Conservation (phyloP, 768 basidiomycete genomes). For the Solioccasus polychromus region DNA sequence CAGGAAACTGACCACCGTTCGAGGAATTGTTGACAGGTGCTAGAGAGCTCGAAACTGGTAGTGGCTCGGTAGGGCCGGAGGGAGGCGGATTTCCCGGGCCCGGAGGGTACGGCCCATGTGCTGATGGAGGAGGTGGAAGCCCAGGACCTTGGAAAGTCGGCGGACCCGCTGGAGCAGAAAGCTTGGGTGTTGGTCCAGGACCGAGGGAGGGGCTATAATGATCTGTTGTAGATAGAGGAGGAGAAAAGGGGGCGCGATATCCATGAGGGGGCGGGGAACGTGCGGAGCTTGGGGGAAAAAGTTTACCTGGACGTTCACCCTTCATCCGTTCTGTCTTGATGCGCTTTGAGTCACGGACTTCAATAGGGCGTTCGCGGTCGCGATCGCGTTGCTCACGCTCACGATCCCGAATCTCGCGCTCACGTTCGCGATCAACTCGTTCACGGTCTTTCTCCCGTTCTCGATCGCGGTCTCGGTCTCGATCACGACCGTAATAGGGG, state of each 20-base stretch:
- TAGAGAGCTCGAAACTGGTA: slow-evolving; percentile 22
- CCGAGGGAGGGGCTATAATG: slow-evolving; percentile 36
- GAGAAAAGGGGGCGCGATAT: slow-evolving; percentile 24
- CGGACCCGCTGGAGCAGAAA: slow-evolving; percentile 27
- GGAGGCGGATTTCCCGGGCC: slow-evolving; percentile 33
- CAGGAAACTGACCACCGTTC: slow-evolving; percentile 33
- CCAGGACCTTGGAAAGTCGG: slow-evolving; percentile 36
- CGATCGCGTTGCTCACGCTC: slow-evolving; percentile 40
- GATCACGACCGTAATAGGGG: slow-evolving; percentile 38
- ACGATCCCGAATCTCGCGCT: slow-evolving; percentile 36
- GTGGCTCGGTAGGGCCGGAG: slow-evolving; percentile 25
- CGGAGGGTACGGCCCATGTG: slow-evolving; percentile 30
- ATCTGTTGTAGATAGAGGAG: slow-evolving; percentile 27
- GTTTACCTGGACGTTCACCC: slow-evolving; percentile 42
- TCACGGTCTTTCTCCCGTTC: slow-evolving; percentile 43
- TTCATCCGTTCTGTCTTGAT: slow-evolving; percentile 54
- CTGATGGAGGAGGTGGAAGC: slow-evolving; percentile 34
- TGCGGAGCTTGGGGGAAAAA: slow-evolving; percentile 19
- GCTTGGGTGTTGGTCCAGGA: slow-evolving; percentile 40
- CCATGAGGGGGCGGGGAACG: slow-evolving; percentile 35
- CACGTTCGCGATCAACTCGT: slow-evolving; percentile 36
- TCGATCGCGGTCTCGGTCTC: slow-evolving; percentile 39
- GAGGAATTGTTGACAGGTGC: slow-evolving; percentile 26
- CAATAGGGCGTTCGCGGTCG: slow-evolving; percentile 46
- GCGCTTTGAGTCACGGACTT: slow-evolving; percentile 57